Conservation (phyloP, 2,329 filamentous ascomycete genomes). For the Nemania serpens region DNA sequence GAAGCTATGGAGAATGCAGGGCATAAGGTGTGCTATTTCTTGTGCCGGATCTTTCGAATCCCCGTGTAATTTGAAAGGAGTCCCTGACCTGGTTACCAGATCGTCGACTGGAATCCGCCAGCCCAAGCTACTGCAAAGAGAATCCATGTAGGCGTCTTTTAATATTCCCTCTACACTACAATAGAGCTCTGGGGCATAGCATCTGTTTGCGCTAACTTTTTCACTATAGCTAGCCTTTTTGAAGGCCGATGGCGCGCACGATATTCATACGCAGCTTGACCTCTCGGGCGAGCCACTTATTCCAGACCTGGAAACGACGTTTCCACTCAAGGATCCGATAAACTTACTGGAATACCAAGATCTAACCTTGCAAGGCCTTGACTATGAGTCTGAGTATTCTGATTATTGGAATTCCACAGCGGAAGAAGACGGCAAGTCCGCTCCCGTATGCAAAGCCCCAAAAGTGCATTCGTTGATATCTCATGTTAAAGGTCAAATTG, state of each 20-base stretch:
- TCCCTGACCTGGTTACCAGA: neutral
- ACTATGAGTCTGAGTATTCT: constrained; percentile 61
- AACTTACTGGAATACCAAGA: constrained; percentile 44
- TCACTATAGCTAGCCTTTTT: constrained; percentile 36
- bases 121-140: constrained; percentile 47
- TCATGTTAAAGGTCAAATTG: constrained; percentile 48
- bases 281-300: constrained; percentile 58
- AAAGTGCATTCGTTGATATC: neutral
- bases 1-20: constrained; percentile 55
- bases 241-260: constrained; percentile 41
- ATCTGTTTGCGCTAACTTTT: neutral
- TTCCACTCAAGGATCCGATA: constrained; percentile 20
- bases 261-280: constrained; percentile 41
- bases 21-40: constrained; percentile 50
- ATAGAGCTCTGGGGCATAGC: neutral
- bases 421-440: constrained; percentile 49
- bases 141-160: constrained; percentile 43
- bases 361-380: constrained; percentile 22
- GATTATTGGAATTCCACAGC: constrained; percentile 67
- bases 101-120: constrained; percentile 62
- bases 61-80: no score
- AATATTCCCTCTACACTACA: neutral
- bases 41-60: neutral
- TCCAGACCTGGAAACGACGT: constrained; percentile 40
- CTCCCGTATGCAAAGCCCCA: constrained; percentile 13